Evolutionary conservation across 352 stramenopile species (phyloP), one percentile per base, ranked within the genome.

Genomic region (Plasmopara halstedii): DNA sequence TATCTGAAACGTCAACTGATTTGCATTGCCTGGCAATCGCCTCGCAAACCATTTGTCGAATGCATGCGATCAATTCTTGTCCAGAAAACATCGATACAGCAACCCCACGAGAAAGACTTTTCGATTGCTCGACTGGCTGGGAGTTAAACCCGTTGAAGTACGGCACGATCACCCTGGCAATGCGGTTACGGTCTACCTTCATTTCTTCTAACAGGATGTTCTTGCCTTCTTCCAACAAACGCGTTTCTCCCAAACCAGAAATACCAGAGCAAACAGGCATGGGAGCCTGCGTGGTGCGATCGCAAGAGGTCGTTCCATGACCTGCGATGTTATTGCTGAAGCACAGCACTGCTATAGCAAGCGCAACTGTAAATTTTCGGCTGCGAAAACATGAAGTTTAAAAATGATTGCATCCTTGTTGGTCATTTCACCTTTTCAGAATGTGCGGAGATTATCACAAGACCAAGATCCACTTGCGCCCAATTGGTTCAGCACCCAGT

Each of bases 251-350:
- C 40, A 70, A 19, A 45, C 62, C 49, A 56, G 56, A 61, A 47
- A 67, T 60, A 31, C 62, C 53, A 57, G 53, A 61, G 32, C 57
- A 62, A 55, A 64, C 56, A 53, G 61, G 56, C 10, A 66, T 60
- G 4, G 23, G 4, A 18, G 33, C 22, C 18, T 34, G 20, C 6
- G 41, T 6, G 6, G 25, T 54, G 35, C 49, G 58, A 58, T 64
- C 53, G 32, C 22, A 46, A 50, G 36, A 18, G 17, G 39, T 34
- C 60, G 8, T 29, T 10, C 19, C 11, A 25, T 5, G 15, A 6
- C 22, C 0, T n/a, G 35, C 19, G 19, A 55, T 23, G 22, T 54
- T 55, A 5, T 35, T 27, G 11, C 15, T 42, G 38, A 50, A 59
- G 29, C 52, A 54, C 3, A 41, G 15, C 1, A 18, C n/a, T 44